Percentiles rank a stretch among this genome's conserved stretches.
These are phyloP conservation scores for Trichoderma atroviride DNA, from an alignment of 2,329 filamentous ascomycete species.

Conservation along the genomic window DNA sequence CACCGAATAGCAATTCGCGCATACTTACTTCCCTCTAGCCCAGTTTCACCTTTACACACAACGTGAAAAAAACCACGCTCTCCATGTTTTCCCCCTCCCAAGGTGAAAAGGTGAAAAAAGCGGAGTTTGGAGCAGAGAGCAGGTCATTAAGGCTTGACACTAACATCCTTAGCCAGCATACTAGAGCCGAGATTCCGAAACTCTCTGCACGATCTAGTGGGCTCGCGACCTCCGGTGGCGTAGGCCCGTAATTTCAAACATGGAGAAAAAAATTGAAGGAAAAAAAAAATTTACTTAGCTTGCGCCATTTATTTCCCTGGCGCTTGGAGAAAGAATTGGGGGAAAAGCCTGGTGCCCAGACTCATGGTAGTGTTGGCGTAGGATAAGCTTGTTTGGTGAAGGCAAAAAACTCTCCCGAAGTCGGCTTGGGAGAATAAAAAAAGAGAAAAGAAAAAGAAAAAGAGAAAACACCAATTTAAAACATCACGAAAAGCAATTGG, in stretches of 20 bases:
- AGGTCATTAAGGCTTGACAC: slow-evolving; percentile 10
- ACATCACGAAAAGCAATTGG: slow-evolving; percentile 2
- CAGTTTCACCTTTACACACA: background rate
- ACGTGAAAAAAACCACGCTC: background rate
- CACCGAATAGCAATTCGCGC: background rate
- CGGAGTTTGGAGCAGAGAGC: background rate
- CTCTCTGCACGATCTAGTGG: slow-evolving; percentile 2
- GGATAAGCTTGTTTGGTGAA: too few relatives aligned
- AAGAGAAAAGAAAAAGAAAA: too few relatives aligned
- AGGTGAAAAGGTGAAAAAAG: background rate
- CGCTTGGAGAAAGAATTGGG: background rate
- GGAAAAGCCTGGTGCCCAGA: background rate
- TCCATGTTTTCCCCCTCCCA: background rate
- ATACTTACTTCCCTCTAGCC: background rate
- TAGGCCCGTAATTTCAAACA: slow-evolving; percentile 13
- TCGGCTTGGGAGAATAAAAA: background rate
- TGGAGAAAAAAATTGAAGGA: background rate
- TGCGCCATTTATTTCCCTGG: slow-evolving; percentile 17
- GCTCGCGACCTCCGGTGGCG: slow-evolving; percentile 22
- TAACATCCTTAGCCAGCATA: background rate
- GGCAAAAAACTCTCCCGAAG: background rate
- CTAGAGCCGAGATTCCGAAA: slow-evolving; percentile 24
- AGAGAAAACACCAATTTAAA: background rate
- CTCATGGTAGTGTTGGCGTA: too few relatives aligned
- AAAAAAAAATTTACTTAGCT: slow-evolving; percentile 8